phyloP scores from a whole-genome alignment of 1,139 yeast genomes.

The Blastobotrys illinoisensis region DNA sequence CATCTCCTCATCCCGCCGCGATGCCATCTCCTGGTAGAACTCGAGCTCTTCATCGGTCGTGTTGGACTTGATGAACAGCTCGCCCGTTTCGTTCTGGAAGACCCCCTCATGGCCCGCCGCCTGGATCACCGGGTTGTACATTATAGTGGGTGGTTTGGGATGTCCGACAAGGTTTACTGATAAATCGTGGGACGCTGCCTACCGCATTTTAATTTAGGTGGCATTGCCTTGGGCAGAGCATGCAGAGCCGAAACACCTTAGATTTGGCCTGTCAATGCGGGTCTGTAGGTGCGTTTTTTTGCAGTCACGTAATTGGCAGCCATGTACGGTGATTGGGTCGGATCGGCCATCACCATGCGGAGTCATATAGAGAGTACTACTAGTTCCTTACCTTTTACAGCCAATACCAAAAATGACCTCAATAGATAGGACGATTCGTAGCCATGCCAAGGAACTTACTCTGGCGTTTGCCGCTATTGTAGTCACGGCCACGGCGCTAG shows the following conservation, averaged over 20 bases:
- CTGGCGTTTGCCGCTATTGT: conserved; percentile 25
- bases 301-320: background rate
- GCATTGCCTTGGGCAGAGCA: background rate
- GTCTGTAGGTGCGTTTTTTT: background rate
- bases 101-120: conserved; percentile 95
- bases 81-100: conserved; percentile 53
- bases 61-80: conserved; percentile 61
- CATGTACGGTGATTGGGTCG: background rate
- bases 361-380: background rate
- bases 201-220: background rate
- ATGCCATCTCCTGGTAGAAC: conserved; percentile 47
- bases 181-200: no score
- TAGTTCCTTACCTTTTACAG: background rate
- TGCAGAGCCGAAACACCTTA: background rate
- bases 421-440: conserved; percentile 13
- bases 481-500: conserved; percentile 24
- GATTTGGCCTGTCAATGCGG: background rate
- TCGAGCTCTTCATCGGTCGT: conserved; percentile 58
- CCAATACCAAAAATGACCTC: conserved; percentile 2
- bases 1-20: conserved; percentile 19
- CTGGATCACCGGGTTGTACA: conserved; percentile 28
- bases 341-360: background rate
- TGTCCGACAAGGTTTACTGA: background rate
- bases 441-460: conserved; percentile 20
- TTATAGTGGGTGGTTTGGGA: background rate